These are phyloP conservation scores for Sicyos edulis DNA, from an alignment of 306 rosid genomes.

Conservation along the genomic window DNA sequence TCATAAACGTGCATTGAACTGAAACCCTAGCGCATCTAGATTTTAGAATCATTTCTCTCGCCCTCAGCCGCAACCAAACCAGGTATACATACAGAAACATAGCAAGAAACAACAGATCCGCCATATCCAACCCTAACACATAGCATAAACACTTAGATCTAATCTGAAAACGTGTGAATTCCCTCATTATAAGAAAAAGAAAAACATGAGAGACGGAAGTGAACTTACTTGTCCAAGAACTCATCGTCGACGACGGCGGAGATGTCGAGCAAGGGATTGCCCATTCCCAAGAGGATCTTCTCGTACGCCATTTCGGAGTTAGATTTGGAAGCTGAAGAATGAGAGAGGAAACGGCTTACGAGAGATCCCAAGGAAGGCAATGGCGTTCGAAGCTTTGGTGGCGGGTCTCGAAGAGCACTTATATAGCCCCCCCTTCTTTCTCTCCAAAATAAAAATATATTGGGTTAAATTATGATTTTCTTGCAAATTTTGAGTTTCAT, in stretches of 20 bases:
- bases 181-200: neutral
- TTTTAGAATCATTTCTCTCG: neutral
- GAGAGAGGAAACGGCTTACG: no score
- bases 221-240: conserved; percentile 50
- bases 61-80: conserved; percentile 19
- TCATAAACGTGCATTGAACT: neutral
- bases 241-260: conserved; percentile 67
- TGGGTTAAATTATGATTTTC: no score
- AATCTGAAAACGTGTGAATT: neutral
- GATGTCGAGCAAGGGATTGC: conserved; percentile 86
- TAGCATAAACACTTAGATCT: conserved; percentile 11
- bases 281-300: conserved; percentile 74
- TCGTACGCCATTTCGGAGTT: conserved; percentile 50
- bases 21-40: conserved; percentile 12
- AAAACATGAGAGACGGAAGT: neutral
- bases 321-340: neutral
- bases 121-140: neutral
- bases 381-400: neutral
- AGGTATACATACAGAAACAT: neutral
- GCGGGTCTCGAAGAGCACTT: neutral
- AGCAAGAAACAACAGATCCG: neutral
- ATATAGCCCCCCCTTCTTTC: no score
- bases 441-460: no score
- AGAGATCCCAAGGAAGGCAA: conserved; percentile 10
- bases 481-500: no score